phyloP scores from a whole-genome alignment of 768 basidiomycete species.

The Austroboletus eburneus region DNA sequence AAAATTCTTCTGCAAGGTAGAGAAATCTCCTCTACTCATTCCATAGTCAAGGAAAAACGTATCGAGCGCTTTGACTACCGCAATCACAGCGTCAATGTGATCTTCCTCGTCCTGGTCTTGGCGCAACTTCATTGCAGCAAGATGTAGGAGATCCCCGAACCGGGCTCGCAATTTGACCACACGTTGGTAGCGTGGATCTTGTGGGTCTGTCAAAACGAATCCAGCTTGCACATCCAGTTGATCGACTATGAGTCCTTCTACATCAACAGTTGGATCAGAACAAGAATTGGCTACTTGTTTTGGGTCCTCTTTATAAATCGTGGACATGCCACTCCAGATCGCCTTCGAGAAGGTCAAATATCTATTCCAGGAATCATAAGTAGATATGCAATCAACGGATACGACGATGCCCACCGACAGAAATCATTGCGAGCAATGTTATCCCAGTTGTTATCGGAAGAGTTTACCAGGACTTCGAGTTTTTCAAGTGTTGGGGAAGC shows the following conservation, averaged over 20 bases:
- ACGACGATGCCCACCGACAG: constrained; percentile 56
- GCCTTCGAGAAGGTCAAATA: constrained; percentile 68
- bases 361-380: constrained; percentile 31
- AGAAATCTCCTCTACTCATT: constrained; percentile 54
- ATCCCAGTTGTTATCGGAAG: constrained; percentile 58
- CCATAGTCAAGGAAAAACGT: constrained; percentile 72
- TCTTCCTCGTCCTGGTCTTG: constrained; percentile 66
- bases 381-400: neutral
- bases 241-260: constrained; percentile 65
- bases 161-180: constrained; percentile 53
- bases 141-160: constrained; percentile 65
- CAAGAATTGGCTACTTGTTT: constrained; percentile 58
- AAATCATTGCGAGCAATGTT: constrained; percentile 71
- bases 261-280: constrained; percentile 57
- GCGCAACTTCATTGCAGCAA: constrained; percentile 61
- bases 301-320: constrained; percentile 53
- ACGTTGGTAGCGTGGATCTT: constrained; percentile 70
- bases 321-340: constrained; percentile 75
- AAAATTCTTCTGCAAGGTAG: constrained; percentile 51
- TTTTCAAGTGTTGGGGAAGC: constrained; percentile 60
- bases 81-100: constrained; percentile 81
- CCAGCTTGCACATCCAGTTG: constrained; percentile 68
- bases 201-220: constrained; percentile 66
- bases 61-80: constrained; percentile 69
- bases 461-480: constrained; percentile 58